Percentiles rank a stretch among this genome's conserved stretches.
Conservation (phyloP, 2,329 filamentous ascomycete species). For the Claviceps paspali region DNA sequence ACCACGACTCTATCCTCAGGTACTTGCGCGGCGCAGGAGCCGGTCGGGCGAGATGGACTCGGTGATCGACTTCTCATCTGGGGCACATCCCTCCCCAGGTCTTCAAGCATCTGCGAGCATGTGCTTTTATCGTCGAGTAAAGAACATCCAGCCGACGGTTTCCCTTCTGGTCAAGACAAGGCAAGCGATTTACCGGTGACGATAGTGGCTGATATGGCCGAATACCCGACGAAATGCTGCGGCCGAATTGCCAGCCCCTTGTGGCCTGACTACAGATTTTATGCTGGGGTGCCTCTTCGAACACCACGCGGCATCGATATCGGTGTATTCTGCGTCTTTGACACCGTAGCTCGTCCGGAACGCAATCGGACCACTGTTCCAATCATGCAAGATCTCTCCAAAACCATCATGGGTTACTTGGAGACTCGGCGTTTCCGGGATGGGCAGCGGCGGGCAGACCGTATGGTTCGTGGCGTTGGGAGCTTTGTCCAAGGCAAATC, state of each 20-base stretch:
- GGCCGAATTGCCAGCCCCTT: slow-evolving; percentile 11
- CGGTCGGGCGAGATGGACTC: slow-evolving; percentile 1
- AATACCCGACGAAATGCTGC: slow-evolving; percentile 15
- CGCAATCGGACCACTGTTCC: slow-evolving; percentile 14
- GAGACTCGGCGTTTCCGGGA: slow-evolving; percentile 15
- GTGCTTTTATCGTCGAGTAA: slow-evolving; percentile 8
- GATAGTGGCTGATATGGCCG: slow-evolving; percentile 18
- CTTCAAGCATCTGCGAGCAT: slow-evolving; percentile 15
- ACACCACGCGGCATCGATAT: slow-evolving; percentile 25
- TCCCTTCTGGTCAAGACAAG: background rate
- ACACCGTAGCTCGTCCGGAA: slow-evolving; percentile 2
- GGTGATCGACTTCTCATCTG: slow-evolving; percentile 13
- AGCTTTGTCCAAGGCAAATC: slow-evolving; percentile 21
- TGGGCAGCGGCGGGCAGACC: slow-evolving; percentile 16
- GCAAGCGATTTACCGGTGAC: slow-evolving; percentile 15
- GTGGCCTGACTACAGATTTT: slow-evolving; percentile 18
- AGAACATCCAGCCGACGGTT: background rate
- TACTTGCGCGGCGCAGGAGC: slow-evolving; percentile 2
- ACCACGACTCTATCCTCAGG: slow-evolving; percentile 19
- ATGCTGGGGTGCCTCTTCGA: slow-evolving; percentile 26
- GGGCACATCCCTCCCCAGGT: slow-evolving; percentile 17
- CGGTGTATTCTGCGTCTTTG: slow-evolving; percentile 22
- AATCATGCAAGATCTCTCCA: slow-evolving; percentile 14
- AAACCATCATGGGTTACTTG: slow-evolving; percentile 21
- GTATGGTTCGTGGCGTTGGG: slow-evolving; percentile 22